These are phyloP conservation scores for Blastobotrys illinoisensis DNA, from an alignment of 1,139 yeast genomes.

Conservation along the genomic window DNA sequence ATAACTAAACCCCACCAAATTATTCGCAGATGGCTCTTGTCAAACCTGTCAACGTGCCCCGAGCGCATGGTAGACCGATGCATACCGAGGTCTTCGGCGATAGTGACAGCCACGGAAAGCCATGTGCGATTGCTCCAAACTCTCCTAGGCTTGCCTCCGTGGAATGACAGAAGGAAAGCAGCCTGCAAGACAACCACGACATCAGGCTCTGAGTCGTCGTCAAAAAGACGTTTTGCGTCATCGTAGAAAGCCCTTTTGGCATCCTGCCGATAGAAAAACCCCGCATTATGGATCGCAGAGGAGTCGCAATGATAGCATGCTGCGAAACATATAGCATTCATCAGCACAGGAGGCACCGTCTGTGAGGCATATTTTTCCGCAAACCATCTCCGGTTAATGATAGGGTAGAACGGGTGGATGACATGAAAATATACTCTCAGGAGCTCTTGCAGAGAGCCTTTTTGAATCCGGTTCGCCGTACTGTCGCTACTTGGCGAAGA, in stretches of 20 bases:
- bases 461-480: background rate
- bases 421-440: conserved; percentile 10
- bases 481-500: background rate
- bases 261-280: conserved; percentile 9
- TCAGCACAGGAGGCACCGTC: conserved; percentile 11
- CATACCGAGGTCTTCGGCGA: conserved; percentile 16
- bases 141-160: conserved; percentile 15
- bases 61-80: conserved; percentile 14
- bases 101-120: conserved; percentile 13
- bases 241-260: conserved; percentile 14
- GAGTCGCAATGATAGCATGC: conserved; percentile 17
- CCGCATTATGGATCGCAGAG: conserved; percentile 11
- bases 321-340: conserved; percentile 15
- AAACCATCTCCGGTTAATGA: conserved; percentile 16
- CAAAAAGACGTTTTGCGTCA: conserved; percentile 12
- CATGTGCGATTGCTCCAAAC: conserved; percentile 16
- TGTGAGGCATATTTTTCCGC: conserved; percentile 7
- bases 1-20: conserved; percentile 16
- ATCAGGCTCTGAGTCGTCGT: conserved; percentile 11
- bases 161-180: conserved; percentile 13
- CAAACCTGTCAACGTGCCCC: conserved; percentile 1
- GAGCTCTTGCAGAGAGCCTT: conserved; percentile 11
- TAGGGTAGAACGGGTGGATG: conserved; percentile 17
- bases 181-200: conserved; percentile 12
- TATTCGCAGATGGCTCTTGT: conserved; percentile 13